Conservation (phyloP, 805 yeast genomes). For the Vanderwaltozyma yarrowii region DNA sequence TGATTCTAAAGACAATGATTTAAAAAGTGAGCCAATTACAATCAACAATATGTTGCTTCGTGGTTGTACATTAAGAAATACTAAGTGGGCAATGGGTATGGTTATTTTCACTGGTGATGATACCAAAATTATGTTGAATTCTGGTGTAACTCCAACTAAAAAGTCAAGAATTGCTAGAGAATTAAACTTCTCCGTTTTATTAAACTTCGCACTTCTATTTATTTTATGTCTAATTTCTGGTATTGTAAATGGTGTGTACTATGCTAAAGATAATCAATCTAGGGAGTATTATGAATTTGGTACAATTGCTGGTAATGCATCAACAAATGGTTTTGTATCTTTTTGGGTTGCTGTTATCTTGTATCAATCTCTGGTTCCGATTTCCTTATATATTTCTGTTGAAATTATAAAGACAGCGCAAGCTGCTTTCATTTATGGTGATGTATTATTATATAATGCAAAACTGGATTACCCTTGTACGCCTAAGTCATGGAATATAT, state of each 20-base stretch:
- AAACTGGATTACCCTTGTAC: slow-evolving; percentile 70
- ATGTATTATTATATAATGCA: slow-evolving; percentile 59
- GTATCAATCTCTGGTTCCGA: slow-evolving; percentile 74
- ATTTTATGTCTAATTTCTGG: slow-evolving; percentile 62
- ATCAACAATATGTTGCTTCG: slow-evolving; percentile 61
- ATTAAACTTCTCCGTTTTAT: slow-evolving; percentile 55
- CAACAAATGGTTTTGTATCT: slow-evolving; percentile 57
- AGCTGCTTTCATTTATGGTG: slow-evolving; percentile 72
- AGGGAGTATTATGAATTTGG: slow-evolving; percentile 60
- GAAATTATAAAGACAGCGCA: slow-evolving; percentile 79
- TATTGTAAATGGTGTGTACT: slow-evolving; percentile 59
- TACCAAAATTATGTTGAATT: slow-evolving; percentile 71
- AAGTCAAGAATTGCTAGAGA: slow-evolving; percentile 65
- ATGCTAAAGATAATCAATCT: slow-evolving; percentile 37
- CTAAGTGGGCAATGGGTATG: slow-evolving; percentile 74
- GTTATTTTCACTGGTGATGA: slow-evolving; percentile 73
- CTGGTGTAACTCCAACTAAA: slow-evolving; percentile 77
- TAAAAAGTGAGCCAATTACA: slow-evolving; percentile 50
- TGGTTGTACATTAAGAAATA: slow-evolving; percentile 71
- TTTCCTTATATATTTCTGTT: slow-evolving; percentile 69
- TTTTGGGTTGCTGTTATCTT: slow-evolving; percentile 70
- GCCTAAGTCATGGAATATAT: slow-evolving; percentile 77
- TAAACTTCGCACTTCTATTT: slow-evolving; percentile 58
- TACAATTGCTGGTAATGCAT: slow-evolving; percentile 55
- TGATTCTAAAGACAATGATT: slow-evolving; percentile 20